These are phyloP conservation scores for Adenanthera pavonina DNA, from an alignment of 306 rosid genomes.

Conservation along the genomic window DNA sequence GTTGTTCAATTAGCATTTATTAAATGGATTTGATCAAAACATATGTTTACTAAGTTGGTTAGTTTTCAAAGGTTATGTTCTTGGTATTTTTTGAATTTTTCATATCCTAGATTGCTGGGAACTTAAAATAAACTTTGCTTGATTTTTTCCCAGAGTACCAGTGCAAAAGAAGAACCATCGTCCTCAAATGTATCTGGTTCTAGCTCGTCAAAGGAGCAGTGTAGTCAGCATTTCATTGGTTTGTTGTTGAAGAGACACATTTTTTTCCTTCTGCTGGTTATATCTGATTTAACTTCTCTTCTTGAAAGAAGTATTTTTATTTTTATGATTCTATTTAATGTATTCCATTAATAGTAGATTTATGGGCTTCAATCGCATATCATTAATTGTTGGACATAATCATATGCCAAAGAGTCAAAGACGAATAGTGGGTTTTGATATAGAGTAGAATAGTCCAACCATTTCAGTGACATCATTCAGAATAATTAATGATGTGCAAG, in stretches of 20 bases:
- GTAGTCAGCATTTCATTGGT: constrained; percentile 59
- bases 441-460: neutral
- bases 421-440: neutral
- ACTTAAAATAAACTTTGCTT: constrained; percentile 30
- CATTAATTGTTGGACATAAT: neutral
- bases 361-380: neutral
- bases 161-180: constrained; percentile 54
- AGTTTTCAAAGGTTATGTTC: constrained; percentile 11
- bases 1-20: constrained; percentile 20
- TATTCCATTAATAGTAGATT: neutral
- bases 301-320: neutral
- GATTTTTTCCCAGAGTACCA: constrained; percentile 49
- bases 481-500: neutral
- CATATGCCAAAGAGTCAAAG: neutral
- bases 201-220: constrained; percentile 70
- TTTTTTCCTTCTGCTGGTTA: neutral
- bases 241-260: constrained; percentile 31
- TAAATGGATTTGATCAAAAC: constrained; percentile 17
- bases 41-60: constrained; percentile 6
- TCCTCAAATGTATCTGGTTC: constrained; percentile 70
- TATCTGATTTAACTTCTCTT: neutral
- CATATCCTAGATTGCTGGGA: constrained; percentile 7
- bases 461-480: neutral
- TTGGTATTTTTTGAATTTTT: constrained; percentile 16
- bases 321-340: neutral